These are phyloP conservation scores for Microcyclospora pomicola DNA, from an alignment of 2,329 filamentous ascomycete species.

Conservation along the genomic window DNA sequence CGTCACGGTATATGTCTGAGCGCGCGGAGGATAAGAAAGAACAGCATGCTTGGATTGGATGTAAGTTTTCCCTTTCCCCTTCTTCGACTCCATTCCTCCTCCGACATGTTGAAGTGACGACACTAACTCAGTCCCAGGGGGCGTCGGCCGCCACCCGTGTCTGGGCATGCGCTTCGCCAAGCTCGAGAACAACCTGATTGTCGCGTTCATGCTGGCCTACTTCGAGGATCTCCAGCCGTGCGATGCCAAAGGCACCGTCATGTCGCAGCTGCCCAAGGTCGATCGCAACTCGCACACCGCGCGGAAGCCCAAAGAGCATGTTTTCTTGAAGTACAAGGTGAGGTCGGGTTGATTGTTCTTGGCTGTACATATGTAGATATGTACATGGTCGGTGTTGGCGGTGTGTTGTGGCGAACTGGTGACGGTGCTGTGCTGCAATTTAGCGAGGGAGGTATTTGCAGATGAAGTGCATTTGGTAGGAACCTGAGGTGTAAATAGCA, in stretches of 20 bases:
- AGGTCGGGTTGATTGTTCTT: too few species aligned
- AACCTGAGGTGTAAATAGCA: too few species aligned
- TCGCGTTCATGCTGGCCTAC: slow-evolving; percentile 35
- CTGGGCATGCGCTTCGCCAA: slow-evolving; percentile 36
- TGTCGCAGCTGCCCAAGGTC: slow-evolving; percentile 18
- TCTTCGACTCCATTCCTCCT: too few species aligned
- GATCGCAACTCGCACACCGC: slow-evolving; percentile 28
- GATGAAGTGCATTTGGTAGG: too few species aligned
- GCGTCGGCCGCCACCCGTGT: slow-evolving; percentile 35
- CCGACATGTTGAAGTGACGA: background rate
- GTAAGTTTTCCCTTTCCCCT: too few species aligned
- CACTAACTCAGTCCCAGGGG: background rate
- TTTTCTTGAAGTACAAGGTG: slow-evolving; percentile 28
- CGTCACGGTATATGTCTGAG: slow-evolving; percentile 33
- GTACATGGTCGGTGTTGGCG: background rate
- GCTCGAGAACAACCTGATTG: slow-evolving; percentile 38
- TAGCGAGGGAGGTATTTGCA: too few species aligned
- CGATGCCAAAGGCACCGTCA: slow-evolving; percentile 27
- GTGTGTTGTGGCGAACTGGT: too few species aligned
- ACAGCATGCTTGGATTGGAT: slow-evolving; percentile 23
- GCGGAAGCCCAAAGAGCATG: slow-evolving; percentile 25
- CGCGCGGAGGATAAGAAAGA: slow-evolving; percentile 35
- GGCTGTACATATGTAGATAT: background rate
- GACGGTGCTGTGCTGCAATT: too few species aligned
- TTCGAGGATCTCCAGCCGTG: slow-evolving; percentile 37